Evolutionary conservation across 371 early-diverging fungal species (phyloP).

Genomic region (Thermomucor indicae-seudaticae): DNA sequence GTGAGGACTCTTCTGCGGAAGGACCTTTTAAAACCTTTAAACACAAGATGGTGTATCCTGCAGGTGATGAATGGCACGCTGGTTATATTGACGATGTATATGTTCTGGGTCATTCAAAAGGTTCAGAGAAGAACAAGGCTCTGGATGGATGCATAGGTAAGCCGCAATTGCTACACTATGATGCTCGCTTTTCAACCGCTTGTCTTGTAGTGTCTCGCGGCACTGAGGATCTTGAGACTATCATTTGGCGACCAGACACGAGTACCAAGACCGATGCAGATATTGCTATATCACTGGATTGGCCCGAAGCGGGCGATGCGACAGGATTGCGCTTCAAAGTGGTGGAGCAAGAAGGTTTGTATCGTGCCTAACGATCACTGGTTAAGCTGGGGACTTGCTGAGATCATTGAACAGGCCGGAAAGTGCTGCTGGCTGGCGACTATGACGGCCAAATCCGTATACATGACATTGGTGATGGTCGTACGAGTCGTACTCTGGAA

Average conservation of each 20-base stretch:
- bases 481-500: constrained; percentile 22
- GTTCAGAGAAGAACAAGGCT: not conserved
- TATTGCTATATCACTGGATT: constrained; percentile 27
- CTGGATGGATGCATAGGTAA: constrained; percentile 19
- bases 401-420: constrained; percentile 10
- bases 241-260: constrained; percentile 32
- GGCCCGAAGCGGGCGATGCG: constrained; percentile 30
- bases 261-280: constrained; percentile 34
- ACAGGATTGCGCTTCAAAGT: constrained; percentile 33
- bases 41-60: constrained; percentile 31
- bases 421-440: constrained; percentile 36
- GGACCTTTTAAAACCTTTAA: not conserved
- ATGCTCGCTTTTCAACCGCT: not conserved
- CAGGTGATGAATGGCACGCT: constrained; percentile 58
- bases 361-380: not conserved
- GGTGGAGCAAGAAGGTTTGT: constrained; percentile 14
- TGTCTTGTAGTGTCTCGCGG: constrained; percentile 29
- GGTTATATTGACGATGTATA: constrained; percentile 54
- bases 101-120: constrained; percentile 24
- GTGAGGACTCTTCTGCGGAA: no score
- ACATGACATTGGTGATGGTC: constrained; percentile 30
- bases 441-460: constrained; percentile 38
- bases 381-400: not conserved
- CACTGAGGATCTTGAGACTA: constrained; percentile 32
- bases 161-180: not conserved